Base-by-base conservation (phyloP, 305 asterid species). In the Fraxinus dipetala region DNA sequence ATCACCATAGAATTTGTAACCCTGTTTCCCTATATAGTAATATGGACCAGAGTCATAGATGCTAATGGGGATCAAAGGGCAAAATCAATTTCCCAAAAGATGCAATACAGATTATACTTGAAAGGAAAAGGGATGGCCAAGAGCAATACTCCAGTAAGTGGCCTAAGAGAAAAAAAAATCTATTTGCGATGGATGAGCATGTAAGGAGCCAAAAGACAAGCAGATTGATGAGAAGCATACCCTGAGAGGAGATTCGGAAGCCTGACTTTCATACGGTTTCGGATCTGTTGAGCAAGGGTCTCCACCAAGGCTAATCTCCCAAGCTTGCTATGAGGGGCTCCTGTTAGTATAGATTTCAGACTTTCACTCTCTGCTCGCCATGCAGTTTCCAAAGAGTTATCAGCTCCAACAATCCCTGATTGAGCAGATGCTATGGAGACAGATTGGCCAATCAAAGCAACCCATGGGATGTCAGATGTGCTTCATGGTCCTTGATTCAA, bases 291-390 rank as follows among this genome's bases (percentile, higher is more conserved):
- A 81, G 98, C 92, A 83, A 96, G 90, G 82, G 97, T 92, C 91
- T 96, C 98, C 54, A 96, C 96, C 91, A 96, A 86, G 7, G 98
- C 98, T 86, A 96, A 89, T 88, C 98, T 90, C 78, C 99, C 98
- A 56, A 96, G 93, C 90, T 96, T 96, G 92, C 89, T 92, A 78
- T 92, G 98, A 78, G 99, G 98, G 74, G 97, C 98, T 61, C 97
- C 95, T 56, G 94, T 84, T 81, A 96, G 87, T 81, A 94, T 92
- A 51, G 98, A 94, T 86, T 96, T 94, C 87, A 96, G 87, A 86
- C 97, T 96, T 83, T 96, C 99, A 87, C 91, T 91, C 86, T 96
- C 98, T 70, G 97, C 99, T 84, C 91, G 88, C 98, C 99, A 93
- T 79, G 98, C 98, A 84, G 97, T 90, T 90, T 96, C 98, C 86